A percentile compares a stretch with the other conserved stretches of the same genome.
Evolutionary conservation across 768 basidiomycete genomes (phyloP).

Genomic region (Termitomyces sp.): DNA sequence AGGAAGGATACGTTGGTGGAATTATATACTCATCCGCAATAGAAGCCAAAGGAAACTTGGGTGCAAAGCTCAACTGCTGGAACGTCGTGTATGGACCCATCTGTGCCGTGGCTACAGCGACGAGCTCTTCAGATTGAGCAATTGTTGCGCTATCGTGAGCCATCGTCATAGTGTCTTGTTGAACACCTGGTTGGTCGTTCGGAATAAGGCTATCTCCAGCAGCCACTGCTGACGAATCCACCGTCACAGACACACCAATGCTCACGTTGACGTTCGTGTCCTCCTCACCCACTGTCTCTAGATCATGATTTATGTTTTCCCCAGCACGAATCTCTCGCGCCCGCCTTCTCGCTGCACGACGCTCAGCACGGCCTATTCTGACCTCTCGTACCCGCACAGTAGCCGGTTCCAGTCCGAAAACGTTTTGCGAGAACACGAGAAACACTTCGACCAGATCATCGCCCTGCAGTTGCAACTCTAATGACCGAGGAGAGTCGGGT

Average conservation of each 20-base stretch:
- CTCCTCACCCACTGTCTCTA: constrained; percentile 44
- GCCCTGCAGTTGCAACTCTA: constrained; percentile 86
- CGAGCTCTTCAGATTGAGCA: constrained; percentile 58
- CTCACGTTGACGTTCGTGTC: constrained; percentile 56
- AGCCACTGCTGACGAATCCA: constrained; percentile 27
- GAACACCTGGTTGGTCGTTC: constrained; percentile 35
- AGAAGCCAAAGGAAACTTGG: constrained; percentile 80
- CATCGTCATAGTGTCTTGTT: constrained; percentile 23
- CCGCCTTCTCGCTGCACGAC: constrained; percentile 76
- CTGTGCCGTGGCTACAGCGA: constrained; percentile 61
- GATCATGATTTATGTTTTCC: constrained; percentile 36
- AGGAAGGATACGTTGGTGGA: constrained; percentile 81
- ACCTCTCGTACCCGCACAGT: constrained; percentile 94
- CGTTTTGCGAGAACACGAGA: constrained; percentile 85
- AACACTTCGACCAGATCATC: constrained; percentile 92
- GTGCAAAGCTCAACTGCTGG: constrained; percentile 83
- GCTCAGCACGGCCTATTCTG: constrained; percentile 82
- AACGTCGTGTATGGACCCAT: constrained; percentile 88
- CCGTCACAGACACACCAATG: constrained; percentile 53
- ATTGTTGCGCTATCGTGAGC: constrained; percentile 27
- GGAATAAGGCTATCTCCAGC: constrained; percentile 35
- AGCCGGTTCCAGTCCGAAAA: constrained; percentile 88
- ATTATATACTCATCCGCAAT: constrained; percentile 91
- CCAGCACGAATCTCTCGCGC: constrained; percentile 63
- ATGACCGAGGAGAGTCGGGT: constrained; percentile 82